Evolutionary conservation across 1,284 basidiomycete genomes (phyloP).

Genomic region (Fomitopsis pinicola): DNA sequence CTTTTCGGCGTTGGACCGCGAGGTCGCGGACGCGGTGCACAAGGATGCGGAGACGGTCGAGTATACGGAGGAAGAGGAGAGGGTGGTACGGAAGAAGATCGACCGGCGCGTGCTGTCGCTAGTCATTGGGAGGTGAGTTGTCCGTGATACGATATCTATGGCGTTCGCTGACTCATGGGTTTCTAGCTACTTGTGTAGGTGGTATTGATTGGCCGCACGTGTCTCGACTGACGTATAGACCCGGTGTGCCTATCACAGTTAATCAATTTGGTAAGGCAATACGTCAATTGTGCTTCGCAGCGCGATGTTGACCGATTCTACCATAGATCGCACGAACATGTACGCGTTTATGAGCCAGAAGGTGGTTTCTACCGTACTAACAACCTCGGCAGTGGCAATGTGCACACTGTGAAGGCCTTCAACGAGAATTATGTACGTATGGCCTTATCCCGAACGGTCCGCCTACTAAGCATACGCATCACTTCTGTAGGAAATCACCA

Average conservation of each 20-base stretch:
- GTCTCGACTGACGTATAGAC: neutral
- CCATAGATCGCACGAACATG: slow-evolving; percentile 51
- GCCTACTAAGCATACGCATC: no score
- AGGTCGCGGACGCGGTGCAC: slow-evolving; percentile 45
- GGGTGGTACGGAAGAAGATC: slow-evolving; percentile 41
- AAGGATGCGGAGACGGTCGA: slow-evolving; percentile 42
- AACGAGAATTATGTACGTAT: slow-evolving; percentile 46
- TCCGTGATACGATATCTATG: no score
- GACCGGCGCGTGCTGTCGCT: slow-evolving; percentile 43
- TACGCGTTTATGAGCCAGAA: slow-evolving; percentile 17
- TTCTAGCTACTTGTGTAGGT: slow-evolving; percentile 43
- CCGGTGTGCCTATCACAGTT: slow-evolving; percentile 27
- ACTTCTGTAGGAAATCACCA: slow-evolving; percentile 38
- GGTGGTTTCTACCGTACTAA: neutral
- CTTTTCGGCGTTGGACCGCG: slow-evolving; percentile 41
- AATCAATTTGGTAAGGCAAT: slow-evolving; percentile 46
- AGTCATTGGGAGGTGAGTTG: slow-evolving; percentile 40
- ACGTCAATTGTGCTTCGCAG: neutral
- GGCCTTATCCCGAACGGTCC: neutral
- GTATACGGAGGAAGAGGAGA: slow-evolving; percentile 44
- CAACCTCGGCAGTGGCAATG: slow-evolving; percentile 40
- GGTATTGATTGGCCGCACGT: neutral
- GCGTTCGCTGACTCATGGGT: neutral
- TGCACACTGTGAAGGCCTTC: slow-evolving; percentile 45
- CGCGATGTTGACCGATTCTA: neutral